Evolutionary conservation across 2,329 filamentous ascomycete genomes (phyloP).

Genomic region (Simplicillium aogashimaense): DNA sequence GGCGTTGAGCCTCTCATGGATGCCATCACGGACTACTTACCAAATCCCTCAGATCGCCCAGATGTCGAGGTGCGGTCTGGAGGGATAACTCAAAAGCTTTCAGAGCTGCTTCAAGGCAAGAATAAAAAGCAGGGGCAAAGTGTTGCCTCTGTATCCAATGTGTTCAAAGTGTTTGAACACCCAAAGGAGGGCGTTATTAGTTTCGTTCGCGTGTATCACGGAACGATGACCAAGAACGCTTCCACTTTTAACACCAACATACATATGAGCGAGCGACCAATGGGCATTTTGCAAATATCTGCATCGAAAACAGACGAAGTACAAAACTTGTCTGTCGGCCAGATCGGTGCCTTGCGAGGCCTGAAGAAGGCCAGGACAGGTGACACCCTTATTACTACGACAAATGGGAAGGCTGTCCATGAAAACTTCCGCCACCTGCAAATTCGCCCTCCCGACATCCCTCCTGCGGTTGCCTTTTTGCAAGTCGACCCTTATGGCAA

Average conservation of each 20-base stretch:
- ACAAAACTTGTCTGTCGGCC: slow-evolving; percentile 67
- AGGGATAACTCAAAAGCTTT: slow-evolving; percentile 28
- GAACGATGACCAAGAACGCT: slow-evolving; percentile 62
- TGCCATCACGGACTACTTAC: slow-evolving; percentile 78
- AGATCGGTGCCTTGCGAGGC: slow-evolving; percentile 89
- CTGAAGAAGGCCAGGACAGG: slow-evolving; percentile 88
- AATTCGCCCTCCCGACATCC: slow-evolving; percentile 78
- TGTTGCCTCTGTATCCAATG: slow-evolving; percentile 45
- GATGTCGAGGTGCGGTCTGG: slow-evolving; percentile 69
- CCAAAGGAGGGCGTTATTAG: slow-evolving; percentile 77
- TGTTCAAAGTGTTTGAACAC: slow-evolving; percentile 95
- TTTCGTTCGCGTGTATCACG: slow-evolving; percentile 87
- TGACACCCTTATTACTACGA: slow-evolving; percentile 76
- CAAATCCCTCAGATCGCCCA: slow-evolving; percentile 70
- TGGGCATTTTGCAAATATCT: slow-evolving; percentile 80
- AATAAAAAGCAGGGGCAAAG: slow-evolving; percentile 24
- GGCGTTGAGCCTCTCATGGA: slow-evolving; percentile 89
- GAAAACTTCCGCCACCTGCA: slow-evolving; percentile 65
- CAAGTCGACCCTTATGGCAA: slow-evolving; percentile 75
- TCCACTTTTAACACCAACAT: slow-evolving; percentile 83
- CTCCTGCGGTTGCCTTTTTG: slow-evolving; percentile 93
- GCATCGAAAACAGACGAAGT: slow-evolving; percentile 82
- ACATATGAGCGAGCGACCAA: slow-evolving; percentile 66
- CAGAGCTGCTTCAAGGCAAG: slow-evolving; percentile 26
- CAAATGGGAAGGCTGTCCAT: slow-evolving; percentile 51